Evolutionary conservation across 2,329 filamentous ascomycete species (phyloP), one percentile per base, ranked within the genome.

Genomic region (Volutella citrinella): DNA sequence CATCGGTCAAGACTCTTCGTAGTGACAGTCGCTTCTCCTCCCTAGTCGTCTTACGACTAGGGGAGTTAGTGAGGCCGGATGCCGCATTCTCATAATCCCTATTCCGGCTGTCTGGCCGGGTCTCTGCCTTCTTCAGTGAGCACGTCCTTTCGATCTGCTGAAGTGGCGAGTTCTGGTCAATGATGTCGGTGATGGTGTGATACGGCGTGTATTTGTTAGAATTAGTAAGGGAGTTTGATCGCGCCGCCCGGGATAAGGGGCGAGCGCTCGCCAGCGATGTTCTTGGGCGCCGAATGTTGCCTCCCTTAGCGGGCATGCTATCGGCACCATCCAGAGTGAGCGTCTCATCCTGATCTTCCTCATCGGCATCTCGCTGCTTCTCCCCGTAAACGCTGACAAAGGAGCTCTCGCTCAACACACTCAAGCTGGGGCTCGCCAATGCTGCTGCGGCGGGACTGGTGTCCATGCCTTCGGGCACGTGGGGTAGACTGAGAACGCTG

Each of bases 321-420:
- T 42, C 46, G 4, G 42, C 32, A 4, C 57, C 56, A 32, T 62
- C 54, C 24, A 57, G 46, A 9, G 49, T 44, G 6, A 55, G 43
- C 1, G 55, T 49, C 21, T 63, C 58, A 14, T 63, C 59, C 5
- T 54, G 43, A 13, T 38, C 37, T 4, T 51, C 39, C 5, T 48
- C 46, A 10, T 47, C 46, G 18, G 46, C 49, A 9, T 55, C 52
- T 3, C 46, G 34, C 7, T 42, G 48, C 41, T 68, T 70, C 16
- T 65, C 57, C 4, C 79, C 80, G 35, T 84, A 84, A 1, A 84
- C 65, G 46, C 80, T 84, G 15, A 74, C 47, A 47, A 84, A 83
- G 0, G 80, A 84, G 52, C 79, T 83, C 55, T 84, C 79, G 45
- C 80, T 84, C 42, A 84, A 57, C 10, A 83, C 66, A 44, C 80